These are phyloP conservation scores for Emmonsiellopsis sp. DNA, from an alignment of 2,329 filamentous ascomycete genomes.

Conservation along the genomic window DNA sequence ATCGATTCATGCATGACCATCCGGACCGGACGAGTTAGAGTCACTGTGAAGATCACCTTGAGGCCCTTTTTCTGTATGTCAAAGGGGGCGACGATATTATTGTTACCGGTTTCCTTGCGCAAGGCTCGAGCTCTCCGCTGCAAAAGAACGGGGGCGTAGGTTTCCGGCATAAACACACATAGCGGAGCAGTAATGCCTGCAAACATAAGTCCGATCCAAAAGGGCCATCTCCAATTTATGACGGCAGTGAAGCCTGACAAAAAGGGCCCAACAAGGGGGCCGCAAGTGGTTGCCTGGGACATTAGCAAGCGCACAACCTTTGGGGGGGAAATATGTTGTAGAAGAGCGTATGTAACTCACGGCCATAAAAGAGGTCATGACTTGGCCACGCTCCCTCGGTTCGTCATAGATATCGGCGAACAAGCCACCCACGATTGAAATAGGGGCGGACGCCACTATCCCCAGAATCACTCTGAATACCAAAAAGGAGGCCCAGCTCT, in stretches of 20 bases:
- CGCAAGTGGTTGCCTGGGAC: conserved; percentile 27
- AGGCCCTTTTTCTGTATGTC: conserved; percentile 11
- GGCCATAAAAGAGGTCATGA: conserved; percentile 37
- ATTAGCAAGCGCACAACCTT: background rate
- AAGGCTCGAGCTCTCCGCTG: conserved; percentile 40
- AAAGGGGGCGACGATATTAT: conserved; percentile 11
- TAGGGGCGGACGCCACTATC: conserved; percentile 36
- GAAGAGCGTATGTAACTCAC: conserved; percentile 14
- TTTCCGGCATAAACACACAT: conserved; percentile 57
- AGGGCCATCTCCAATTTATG: conserved; percentile 40
- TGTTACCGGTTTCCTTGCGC: conserved; percentile 11
- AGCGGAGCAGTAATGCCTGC: conserved; percentile 48
- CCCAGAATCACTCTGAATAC: conserved; percentile 40
- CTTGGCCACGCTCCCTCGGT: conserved; percentile 31
- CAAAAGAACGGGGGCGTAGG: conserved; percentile 51
- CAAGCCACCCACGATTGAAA: conserved; percentile 37
- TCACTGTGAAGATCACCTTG: conserved; percentile 12
- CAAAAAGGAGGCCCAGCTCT: conserved; percentile 32
- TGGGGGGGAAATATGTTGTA: background rate
- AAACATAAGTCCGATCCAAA: conserved; percentile 58
- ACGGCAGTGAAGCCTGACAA: conserved; percentile 39
- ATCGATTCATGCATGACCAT: conserved; percentile 20
- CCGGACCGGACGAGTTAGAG: conserved; percentile 16
- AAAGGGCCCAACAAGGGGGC: conserved; percentile 35
- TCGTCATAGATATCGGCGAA: conserved; percentile 42